Evolutionary conservation across 2,329 filamentous ascomycete species (phyloP), one percentile per base, ranked within the genome.

Genomic region (Nemania diffusa): DNA sequence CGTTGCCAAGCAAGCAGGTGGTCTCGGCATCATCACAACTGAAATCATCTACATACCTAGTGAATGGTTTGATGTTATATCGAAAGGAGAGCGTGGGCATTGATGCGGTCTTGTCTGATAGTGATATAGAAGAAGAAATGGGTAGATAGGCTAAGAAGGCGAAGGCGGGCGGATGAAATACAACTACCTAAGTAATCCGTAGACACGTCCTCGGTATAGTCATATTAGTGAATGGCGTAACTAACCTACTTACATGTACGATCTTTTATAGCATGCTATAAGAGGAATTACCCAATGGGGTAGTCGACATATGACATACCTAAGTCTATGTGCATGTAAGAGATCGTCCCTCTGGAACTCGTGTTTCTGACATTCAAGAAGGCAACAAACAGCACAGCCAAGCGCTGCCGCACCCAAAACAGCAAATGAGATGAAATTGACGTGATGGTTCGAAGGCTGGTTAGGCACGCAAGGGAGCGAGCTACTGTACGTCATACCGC

Each of bases 341-440:
- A n/a, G 20, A n/a, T 20, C 20, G 5, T 17, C 6, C 17, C 17
- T 44, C 40, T 44, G 40, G 40, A 20, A 44, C 40, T 44, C 40
- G n/a, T 44, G 40, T 44, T 44, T 20, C 40, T 44, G n/a, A n/a
- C n/a, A 44, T 44, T n/a, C n/a, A n/a, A n/a, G n/a, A n/a, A 24
- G 24, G 13, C 40, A 17, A 52, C 50, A 29, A 29, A 55, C n/a
- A 53, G 17, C 15, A 13, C 17, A 17, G 24, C 52, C 4, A 26
- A 37, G 52, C n/a, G 32, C 27, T 20, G 27, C 29, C 56, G 60
- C 40, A 13, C 65, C 60, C 15, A 29, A 64, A 64, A 51, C 22
- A 37, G 61, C 37, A 64, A 67, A 64, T 57, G 65, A 67, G 61
- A 57, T 48, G 8, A 29, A 24, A 13, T 27, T 4, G 24, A 52